Evolutionary conservation across 2,329 filamentous ascomycete genomes (phyloP), one percentile per base, ranked within the genome.

Genomic region (Escovopsis sp.): DNA sequence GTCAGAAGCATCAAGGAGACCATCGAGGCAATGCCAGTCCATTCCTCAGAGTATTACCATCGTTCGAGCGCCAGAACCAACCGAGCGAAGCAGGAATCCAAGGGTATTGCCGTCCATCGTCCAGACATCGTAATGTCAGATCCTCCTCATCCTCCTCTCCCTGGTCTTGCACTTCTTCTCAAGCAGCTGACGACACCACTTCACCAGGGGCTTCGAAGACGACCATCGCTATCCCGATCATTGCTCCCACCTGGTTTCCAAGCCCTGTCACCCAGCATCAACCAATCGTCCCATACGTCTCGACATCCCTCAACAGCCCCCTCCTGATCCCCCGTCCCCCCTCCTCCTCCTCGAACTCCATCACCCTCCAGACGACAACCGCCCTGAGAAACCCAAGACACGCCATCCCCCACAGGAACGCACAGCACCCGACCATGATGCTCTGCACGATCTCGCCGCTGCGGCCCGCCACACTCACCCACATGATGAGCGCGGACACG

Each of bases 311-410:
- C 23, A 25, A 21, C 25, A 35, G 16, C 35, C 17, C 10, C 19
- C 5, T 23, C 19, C 5, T 9, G 5, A 23, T 23, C 19, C 19
- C 19, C 19, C 19, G n/a, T n/a, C n/a, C n/a, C 11, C 29, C 28
- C 34, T 17, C 26, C 26, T 18, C 10, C 6, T 38, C 34, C 35
- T 35, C 39, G 5, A 35, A 35, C 15, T 19, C 23, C 33, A 15
- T 44, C 5, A 42, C 33, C 35, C 39, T 51, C 51, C 52, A 56
- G 2, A 55, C 32, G 5, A 49, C 41, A 26, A 41, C 49, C 0
- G 48, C 48, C 15, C 53, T 43, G 30, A 45, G 27, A 23, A 56
- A 56, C 12, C 45, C 52, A 23, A 53, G 41, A 15, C 49, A 23
- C 1, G 44, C 46, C 30, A 48, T 39, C 1, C 47, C 52, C 44